phyloP scores from a whole-genome alignment of 75 land plant genomes.

The Adiantum capillusveneris region DNA sequence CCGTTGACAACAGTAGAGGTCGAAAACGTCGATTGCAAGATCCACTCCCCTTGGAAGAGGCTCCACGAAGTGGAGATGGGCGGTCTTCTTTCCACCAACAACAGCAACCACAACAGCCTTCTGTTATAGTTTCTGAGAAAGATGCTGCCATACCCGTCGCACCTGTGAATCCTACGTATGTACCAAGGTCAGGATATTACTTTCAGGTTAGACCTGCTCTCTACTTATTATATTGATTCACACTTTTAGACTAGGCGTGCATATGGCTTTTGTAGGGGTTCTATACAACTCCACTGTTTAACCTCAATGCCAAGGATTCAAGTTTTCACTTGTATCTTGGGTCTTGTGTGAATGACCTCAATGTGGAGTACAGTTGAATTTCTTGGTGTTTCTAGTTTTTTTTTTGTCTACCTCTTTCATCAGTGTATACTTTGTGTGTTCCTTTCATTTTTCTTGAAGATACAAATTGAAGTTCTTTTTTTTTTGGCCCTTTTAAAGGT shows the following conservation, averaged over 20 bases:
- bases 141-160: constrained; percentile 7
- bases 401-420: no score
- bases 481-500: no score
- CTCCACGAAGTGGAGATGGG: background rate
- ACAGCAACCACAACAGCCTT: no score
- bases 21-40: constrained; percentile 34
- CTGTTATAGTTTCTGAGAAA: constrained; percentile 11
- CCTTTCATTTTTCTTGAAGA: no score
- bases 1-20: constrained; percentile 18
- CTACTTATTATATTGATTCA: background rate
- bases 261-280: background rate
- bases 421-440: no score
- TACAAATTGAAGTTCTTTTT: no score
- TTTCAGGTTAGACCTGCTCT: constrained; percentile 30
- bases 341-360: no score
- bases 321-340: no score
- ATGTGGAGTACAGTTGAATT: no score
- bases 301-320: no score
- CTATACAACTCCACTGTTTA: no score
- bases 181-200: constrained; percentile 28
- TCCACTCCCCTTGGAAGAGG: constrained; percentile 33
- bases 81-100: background rate
- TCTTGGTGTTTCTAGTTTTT: no score
- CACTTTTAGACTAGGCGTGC: background rate
- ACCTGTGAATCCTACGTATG: constrained; percentile 23